These are phyloP conservation scores for Epichloe amarillans DNA, from an alignment of 2,329 filamentous ascomycete species.

Conservation along the genomic window DNA sequence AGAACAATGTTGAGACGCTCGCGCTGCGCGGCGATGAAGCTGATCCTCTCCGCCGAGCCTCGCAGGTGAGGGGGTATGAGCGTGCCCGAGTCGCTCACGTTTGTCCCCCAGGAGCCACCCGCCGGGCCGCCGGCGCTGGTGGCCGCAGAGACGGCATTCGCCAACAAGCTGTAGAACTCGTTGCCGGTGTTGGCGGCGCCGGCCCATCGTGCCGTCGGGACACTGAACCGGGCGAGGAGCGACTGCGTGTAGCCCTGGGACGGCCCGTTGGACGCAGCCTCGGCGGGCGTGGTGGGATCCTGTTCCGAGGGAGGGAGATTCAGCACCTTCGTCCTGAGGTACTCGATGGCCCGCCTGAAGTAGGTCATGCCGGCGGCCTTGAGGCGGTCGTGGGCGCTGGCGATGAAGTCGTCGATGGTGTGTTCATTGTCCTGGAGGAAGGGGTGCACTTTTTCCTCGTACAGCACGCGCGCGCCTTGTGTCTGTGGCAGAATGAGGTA, in stretches of 20 bases:
- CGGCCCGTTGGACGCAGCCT: conserved; percentile 27
- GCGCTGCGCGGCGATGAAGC: conserved; percentile 65
- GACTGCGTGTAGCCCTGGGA: conserved; percentile 59
- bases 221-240: conserved; percentile 73
- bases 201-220: conserved; percentile 55
- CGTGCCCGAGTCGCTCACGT: conserved; percentile 32
- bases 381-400: conserved; percentile 63
- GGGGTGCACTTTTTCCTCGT: conserved; percentile 74
- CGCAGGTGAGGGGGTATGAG: conserved; percentile 60
- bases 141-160: conserved; percentile 56
- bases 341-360: conserved; percentile 55
- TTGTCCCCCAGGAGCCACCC: conserved; percentile 4
- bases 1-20: conserved; percentile 64
- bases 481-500: conserved; percentile 96
- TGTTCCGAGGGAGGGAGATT: conserved; percentile 42
- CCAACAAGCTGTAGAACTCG: conserved; percentile 69
- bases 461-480: conserved; percentile 80
- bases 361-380: conserved; percentile 66
- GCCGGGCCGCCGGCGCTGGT: conserved; percentile 28
- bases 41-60: conserved; percentile 51
- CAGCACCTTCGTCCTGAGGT: conserved; percentile 64
- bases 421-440: conserved; percentile 78
- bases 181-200: conserved; percentile 31
- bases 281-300: conserved; percentile 23
- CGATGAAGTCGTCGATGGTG: conserved; percentile 84